Evolutionary conservation across 1,139 yeast species (phyloP), one percentile per base, ranked within the genome.

Genomic region (Kodamaea anthophila): DNA sequence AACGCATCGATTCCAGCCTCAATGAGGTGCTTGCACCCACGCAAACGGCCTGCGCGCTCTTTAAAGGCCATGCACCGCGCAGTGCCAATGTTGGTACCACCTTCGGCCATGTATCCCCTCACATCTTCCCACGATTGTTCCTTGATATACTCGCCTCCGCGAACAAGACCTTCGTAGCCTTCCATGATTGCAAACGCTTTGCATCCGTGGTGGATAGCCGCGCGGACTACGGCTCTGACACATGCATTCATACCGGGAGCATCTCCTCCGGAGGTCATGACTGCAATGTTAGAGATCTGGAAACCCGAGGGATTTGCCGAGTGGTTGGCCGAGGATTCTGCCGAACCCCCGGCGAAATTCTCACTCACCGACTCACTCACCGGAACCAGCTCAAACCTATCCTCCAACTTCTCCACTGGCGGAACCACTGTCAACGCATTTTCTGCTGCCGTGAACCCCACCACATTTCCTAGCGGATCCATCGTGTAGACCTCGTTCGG

Each of bases 201-300:
- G 58, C 97, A 91, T n/a, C 87, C 93, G 39, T 77, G 71, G 59
- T 68, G 74, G 40, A 91, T 83, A 30, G 95, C 94, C 3, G 96
- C 74, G 44, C 98, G 73, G 5, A 91, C 94, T 35, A 91, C 94
- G 2, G 96, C 93, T 43, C 98, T 71, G 11, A 91, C 98, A 29
- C 81, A 84, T 2, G 96, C 88, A 55, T 88, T 87, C 98, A 91
- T 91, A 42, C 98, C 98, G 14, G 95, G 98, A 26, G 97, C 87
- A 58, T 88, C 98, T 53, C 98, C 98, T 45, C 98, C 98, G 2
- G 96, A 85, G 2, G 98, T 91, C 91, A 91, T 85, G 30, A 91
- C 93, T 5, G 94, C 98, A 42, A 91, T 83, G 33, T 49, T 81
- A 72, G 65, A 76, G 10, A 26, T 30, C 21, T 20, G 11, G 15